Conservation (phyloP, 345 rosid species). For the Populus pruinosa region DNA sequence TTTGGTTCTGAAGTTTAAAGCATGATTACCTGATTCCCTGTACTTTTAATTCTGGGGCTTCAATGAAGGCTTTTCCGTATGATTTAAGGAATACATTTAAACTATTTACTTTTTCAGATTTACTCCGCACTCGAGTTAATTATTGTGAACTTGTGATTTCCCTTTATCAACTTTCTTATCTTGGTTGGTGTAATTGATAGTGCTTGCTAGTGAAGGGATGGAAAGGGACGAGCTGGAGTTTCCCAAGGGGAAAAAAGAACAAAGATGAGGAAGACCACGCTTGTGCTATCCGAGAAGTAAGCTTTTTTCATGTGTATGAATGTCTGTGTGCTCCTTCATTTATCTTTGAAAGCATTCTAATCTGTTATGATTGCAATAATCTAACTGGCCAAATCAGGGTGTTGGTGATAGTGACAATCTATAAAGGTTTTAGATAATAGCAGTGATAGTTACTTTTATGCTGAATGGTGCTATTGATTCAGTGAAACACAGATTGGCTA, state of each 20-base stretch:
- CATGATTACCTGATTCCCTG: not conserved
- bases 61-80: not conserved
- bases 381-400: not conserved
- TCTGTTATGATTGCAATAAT: not conserved
- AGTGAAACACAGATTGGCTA: not conserved
- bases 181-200: constrained; percentile 35
- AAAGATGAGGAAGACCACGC: constrained; percentile 98
- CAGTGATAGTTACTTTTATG: not conserved
- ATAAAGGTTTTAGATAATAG: not conserved
- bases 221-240: constrained; percentile 99
- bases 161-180: not conserved
- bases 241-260: constrained; percentile 98
- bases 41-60: not conserved
- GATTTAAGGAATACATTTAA: constrained; percentile 1
- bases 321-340: not conserved
- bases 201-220: constrained; percentile 96
- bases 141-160: not conserved
- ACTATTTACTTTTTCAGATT: not conserved
- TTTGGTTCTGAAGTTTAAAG: not conserved
- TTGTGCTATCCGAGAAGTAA: constrained; percentile 93
- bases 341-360: not conserved
- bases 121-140: not conserved
- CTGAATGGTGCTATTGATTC: constrained; percentile 1
- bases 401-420: not conserved
- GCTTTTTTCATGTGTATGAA: not conserved